phyloP scores from a whole-genome alignment of 2,329 filamentous ascomycete species.

The Penicillium fuscoglaucum region DNA sequence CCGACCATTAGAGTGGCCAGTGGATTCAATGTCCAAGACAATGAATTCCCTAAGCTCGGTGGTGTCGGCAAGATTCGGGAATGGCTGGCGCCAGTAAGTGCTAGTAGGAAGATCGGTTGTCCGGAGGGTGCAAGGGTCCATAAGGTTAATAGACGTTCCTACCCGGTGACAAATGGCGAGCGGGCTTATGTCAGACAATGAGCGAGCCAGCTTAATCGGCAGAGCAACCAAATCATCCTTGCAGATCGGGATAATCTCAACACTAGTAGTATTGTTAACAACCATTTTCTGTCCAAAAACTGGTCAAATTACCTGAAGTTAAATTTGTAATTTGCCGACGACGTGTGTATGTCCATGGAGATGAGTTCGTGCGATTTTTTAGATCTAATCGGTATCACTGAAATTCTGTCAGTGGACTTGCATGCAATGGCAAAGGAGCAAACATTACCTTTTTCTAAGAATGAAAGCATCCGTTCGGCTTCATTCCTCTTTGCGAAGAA shows the following conservation, averaged over 20 bases:
- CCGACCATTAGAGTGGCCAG: constrained; percentile 73
- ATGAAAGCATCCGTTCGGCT: neutral
- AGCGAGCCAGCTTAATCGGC: constrained; percentile 83
- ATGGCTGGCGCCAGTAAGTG: constrained; percentile 89
- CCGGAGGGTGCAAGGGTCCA: constrained; percentile 89
- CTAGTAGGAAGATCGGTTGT: constrained; percentile 79
- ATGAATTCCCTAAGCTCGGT: constrained; percentile 88
- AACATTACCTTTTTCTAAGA: neutral
- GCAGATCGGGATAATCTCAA: constrained; percentile 77
- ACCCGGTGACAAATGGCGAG: constrained; percentile 83
- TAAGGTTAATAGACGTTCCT: constrained; percentile 82
- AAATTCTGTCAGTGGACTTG: neutral
- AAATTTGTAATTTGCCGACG: no score
- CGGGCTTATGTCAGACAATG: constrained; percentile 83
- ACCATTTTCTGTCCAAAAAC: no score
- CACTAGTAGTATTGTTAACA: no score
- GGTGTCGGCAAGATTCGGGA: constrained; percentile 78
- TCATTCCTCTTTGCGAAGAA: constrained; percentile 59
- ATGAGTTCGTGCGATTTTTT: constrained; percentile 68
- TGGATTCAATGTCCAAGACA: constrained; percentile 87
- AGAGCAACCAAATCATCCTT: constrained; percentile 96
- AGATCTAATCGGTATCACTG: no score
- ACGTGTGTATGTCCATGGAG: constrained; percentile 81
- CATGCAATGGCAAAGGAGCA: neutral
- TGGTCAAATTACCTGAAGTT: no score